Evolutionary conservation across 192 early-diverging fungal species (phyloP), one percentile per base, ranked within the genome.

Genomic region (Hyaloraphidium curvatum): DNA sequence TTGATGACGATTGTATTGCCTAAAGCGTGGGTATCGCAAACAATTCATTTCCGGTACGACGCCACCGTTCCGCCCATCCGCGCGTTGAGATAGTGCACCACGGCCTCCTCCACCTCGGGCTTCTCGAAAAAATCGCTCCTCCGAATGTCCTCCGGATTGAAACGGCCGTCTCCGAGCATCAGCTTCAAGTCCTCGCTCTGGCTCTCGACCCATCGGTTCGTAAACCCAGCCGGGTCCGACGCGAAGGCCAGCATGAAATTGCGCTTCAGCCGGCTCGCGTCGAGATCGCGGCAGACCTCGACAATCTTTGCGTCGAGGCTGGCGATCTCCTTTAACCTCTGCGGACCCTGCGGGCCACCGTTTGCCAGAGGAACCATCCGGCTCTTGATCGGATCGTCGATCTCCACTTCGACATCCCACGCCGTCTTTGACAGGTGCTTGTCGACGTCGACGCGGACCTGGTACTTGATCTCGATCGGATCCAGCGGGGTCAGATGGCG

Each of bases 111-210:
- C 17, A 88, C 83, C 79, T 81, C 83, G 17, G 66, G 57, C 40
- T 86, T 72, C 40, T 80, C 75, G 58, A 78, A 90, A 54, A 87
- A 87, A 31, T 78, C 75, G 2, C 80, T 59, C 9, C 70, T 64
- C 41, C 82, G 64, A 31, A 73, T 72, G 40, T 90, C 85, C 59
- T 88, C 85, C 37, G 72, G 41, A 59, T 85, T 87, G 28, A 85
- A 69, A 37, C 72, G 68, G 17, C 64, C 73, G 54, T 86, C 87
- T 41, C 2, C 67, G 39, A 68, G 37, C 13, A 72, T 65, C 25
- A 86, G 82, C 67, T 94, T 88, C 53, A 95, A 64, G 68, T 97
- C 94, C 41, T 86, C 72, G 56, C 80, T 84, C 72, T 97, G 94
- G 61, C 80, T 82, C 11, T 82, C 84, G 27, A 93, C 74, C 91